Percentiles rank a stretch among this genome's conserved stretches.
Conservation (phyloP, 108 stramenopile species). For the Nitzschia putrida region DNA sequence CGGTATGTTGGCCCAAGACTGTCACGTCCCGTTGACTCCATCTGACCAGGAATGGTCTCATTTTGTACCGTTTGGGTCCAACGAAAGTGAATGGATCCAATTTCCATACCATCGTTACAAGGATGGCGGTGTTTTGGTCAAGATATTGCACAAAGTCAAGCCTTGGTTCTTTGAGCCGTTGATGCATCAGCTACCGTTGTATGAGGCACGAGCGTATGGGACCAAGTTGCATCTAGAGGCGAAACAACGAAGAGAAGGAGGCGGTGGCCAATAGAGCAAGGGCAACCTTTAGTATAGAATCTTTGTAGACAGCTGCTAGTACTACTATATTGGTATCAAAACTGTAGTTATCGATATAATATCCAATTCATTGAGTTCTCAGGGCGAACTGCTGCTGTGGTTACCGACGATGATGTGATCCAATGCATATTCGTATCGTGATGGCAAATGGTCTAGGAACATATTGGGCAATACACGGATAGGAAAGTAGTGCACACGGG, state of each 20-base stretch:
- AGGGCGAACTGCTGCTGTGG: not conserved
- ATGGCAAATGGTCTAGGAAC: slow-evolving; percentile 44
- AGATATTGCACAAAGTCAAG: slow-evolving; percentile 20
- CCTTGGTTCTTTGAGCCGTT: slow-evolving; percentile 23
- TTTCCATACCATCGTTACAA: slow-evolving; percentile 16
- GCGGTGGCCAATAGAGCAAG: not conserved
- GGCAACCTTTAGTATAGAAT: no score
- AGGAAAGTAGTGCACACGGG: not conserved
- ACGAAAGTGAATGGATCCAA: slow-evolving; percentile 8
- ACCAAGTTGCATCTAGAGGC: not conserved
- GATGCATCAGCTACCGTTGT: not conserved
- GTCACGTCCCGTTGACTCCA: slow-evolving; percentile 17
- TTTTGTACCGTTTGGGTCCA: slow-evolving; percentile 5
- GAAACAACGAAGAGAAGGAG: slow-evolving; percentile 1
- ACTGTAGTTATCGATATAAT: no score
- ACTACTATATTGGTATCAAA: no score
- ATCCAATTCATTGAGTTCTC: no score
- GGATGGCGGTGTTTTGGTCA: slow-evolving; percentile 17
- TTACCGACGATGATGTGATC: slow-evolving; percentile 21
- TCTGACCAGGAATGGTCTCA: slow-evolving; percentile 15
- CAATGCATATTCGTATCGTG: slow-evolving; percentile 48
- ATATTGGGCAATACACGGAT: slow-evolving; percentile 39
- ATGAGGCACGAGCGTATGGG: slow-evolving; percentile 17
- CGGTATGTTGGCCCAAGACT: slow-evolving; percentile 27
- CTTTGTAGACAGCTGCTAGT: no score